These are phyloP conservation scores for Nectriaceae sp. DNA, from an alignment of 2,329 filamentous ascomycete species.

Conservation along the genomic window DNA sequence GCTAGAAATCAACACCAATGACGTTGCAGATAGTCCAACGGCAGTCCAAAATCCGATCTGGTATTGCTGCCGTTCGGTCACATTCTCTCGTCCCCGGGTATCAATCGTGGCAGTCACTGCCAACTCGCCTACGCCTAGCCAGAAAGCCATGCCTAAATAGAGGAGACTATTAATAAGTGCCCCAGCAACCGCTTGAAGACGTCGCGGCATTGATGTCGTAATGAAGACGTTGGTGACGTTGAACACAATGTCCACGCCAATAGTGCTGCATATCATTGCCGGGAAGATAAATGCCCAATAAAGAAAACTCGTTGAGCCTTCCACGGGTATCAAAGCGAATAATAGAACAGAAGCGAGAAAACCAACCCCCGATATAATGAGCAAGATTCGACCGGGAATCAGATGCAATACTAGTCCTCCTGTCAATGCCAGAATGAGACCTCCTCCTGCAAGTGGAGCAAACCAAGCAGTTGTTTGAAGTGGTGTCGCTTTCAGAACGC, in stretches of 20 bases:
- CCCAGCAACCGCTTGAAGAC: constrained; percentile 71
- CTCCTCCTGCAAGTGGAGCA: constrained; percentile 67
- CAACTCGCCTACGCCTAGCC: constrained; percentile 71
- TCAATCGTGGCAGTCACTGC: constrained; percentile 50
- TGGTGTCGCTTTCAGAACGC: constrained; percentile 59
- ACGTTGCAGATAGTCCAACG: constrained; percentile 53
- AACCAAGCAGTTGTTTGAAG: constrained; percentile 70
- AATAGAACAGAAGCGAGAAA: constrained; percentile 61
- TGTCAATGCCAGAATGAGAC: constrained; percentile 62
- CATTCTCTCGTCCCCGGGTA: constrained; percentile 19
- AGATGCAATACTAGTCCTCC: constrained; percentile 70
- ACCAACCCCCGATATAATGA: constrained; percentile 62
- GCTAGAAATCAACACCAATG: constrained; percentile 56
- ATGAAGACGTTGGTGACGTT: constrained; percentile 78
- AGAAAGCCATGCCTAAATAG: constrained; percentile 72
- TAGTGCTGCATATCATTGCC: constrained; percentile 66
- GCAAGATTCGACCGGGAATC: constrained; percentile 62
- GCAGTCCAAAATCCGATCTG: constrained; percentile 69
- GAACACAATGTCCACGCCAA: constrained; percentile 76
- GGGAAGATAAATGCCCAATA: constrained; percentile 79
- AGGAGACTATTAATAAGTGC: constrained; percentile 71
- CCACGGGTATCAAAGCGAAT: constrained; percentile 63
- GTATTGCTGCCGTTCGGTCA: constrained; percentile 55
- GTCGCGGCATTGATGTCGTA: constrained; percentile 67
- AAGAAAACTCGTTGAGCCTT: constrained; percentile 37